Conservation (phyloP, 805 yeast genomes). For the Kodamaea nitidulidarum region DNA sequence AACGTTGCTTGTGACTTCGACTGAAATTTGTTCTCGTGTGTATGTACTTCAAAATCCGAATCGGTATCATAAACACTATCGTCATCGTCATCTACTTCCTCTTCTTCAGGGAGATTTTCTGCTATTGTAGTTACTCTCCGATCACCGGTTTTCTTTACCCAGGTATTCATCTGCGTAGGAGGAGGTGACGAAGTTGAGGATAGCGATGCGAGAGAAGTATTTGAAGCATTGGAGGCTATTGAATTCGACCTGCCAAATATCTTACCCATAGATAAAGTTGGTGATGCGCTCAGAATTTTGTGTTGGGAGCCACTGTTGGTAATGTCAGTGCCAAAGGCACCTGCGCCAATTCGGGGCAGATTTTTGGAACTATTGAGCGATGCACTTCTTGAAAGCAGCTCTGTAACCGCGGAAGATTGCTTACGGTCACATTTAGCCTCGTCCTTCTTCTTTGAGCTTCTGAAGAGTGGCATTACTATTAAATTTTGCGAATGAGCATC, state of each 20-base stretch:
- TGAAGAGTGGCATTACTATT: conserved; percentile 10
- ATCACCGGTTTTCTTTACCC: conserved; percentile 7
- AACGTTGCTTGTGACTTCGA: conserved; percentile 12
- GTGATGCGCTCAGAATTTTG: background rate
- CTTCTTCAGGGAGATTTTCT: conserved; percentile 18
- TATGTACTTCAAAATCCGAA: conserved; percentile 25
- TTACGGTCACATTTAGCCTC: background rate
- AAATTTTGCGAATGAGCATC: background rate
- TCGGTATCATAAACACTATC: conserved; percentile 10
- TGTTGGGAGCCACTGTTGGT: background rate
- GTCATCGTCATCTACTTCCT: conserved; percentile 10
- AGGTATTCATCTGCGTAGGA: background rate
- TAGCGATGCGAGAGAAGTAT: background rate
- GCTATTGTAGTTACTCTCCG: conserved; percentile 23
- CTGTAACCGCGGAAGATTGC: background rate
- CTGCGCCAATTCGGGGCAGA: background rate
- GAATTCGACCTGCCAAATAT: background rate
- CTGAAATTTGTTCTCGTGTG: conserved; percentile 22
- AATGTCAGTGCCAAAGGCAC: too few relatives aligned
- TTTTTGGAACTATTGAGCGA: background rate
- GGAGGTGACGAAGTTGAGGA: conserved; percentile 1
- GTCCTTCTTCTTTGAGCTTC: conserved; percentile 12
- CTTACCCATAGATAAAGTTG: background rate
- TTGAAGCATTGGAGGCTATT: background rate
- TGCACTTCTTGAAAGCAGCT: background rate